Evolutionary conservation across 495 filamentous ascomycete species (phyloP).

Genomic region (Aspergillus heteromorphus): DNA sequence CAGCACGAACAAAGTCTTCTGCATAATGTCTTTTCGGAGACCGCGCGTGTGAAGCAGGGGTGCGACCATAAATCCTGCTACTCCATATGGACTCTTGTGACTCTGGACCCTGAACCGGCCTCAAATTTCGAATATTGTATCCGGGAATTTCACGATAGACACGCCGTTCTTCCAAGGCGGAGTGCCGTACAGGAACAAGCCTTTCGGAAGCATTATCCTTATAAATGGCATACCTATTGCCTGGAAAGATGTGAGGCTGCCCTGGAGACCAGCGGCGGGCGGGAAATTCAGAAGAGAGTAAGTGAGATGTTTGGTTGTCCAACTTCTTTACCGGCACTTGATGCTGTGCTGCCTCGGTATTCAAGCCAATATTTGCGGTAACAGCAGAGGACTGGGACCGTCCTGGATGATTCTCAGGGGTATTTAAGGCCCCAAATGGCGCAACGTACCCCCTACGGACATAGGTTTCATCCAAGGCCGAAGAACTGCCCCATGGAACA

Average conservation of each 20-base stretch:
- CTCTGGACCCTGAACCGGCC: slow-evolving; percentile 9
- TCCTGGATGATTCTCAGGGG: slow-evolving; percentile 14
- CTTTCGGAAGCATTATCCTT: slow-evolving; percentile 15
- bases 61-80: slow-evolving; percentile 12
- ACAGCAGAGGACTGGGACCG: slow-evolving; percentile 10
- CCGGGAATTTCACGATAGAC: slow-evolving; percentile 19
- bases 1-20: slow-evolving; percentile 34
- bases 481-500: slow-evolving; percentile 12
- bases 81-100: slow-evolving; percentile 9
- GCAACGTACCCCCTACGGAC: slow-evolving; percentile 21
- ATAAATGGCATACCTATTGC: slow-evolving; percentile 12
- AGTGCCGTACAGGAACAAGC: slow-evolving; percentile 1
- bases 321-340: slow-evolving; percentile 14
- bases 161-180: slow-evolving; percentile 11
- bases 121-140: slow-evolving; percentile 10
- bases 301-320: slow-evolving; percentile 8
- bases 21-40: slow-evolving; percentile 27
- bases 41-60: slow-evolving; percentile 12
- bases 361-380: slow-evolving; percentile 9
- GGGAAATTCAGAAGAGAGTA: slow-evolving; percentile 7
- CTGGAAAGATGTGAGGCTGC: slow-evolving; percentile 2
- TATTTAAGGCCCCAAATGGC: slow-evolving; percentile 13
- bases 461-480: slow-evolving; percentile 16
- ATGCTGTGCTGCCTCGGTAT: slow-evolving; percentile 15
- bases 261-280: slow-evolving; percentile 6